Conservation (phyloP, 257 asterid species). For the Ligustrum vulgare region DNA sequence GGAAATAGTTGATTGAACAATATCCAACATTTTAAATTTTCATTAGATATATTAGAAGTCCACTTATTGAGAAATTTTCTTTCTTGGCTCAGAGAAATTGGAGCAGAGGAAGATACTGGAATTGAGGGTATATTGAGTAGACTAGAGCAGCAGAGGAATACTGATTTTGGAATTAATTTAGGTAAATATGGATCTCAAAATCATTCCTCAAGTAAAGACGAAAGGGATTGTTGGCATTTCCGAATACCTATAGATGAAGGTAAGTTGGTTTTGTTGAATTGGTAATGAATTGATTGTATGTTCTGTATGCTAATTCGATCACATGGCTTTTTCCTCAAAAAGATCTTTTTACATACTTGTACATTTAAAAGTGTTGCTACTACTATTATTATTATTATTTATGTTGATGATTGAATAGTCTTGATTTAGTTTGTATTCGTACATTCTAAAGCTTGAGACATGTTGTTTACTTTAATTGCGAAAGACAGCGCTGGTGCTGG, state of each 20-base stretch:
- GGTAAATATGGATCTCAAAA: slow-evolving; percentile 34
- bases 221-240: slow-evolving; percentile 26
- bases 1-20: neutral
- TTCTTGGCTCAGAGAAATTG: slow-evolving; percentile 52
- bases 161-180: slow-evolving; percentile 45
- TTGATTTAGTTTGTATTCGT: slow-evolving; percentile 6
- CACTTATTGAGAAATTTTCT: neutral
- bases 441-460: slow-evolving; percentile 33
- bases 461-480: slow-evolving; percentile 34
- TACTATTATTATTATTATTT: neutral
- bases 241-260: slow-evolving; percentile 35
- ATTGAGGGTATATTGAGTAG: slow-evolving; percentile 76
- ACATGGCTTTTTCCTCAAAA: neutral
- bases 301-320: slow-evolving; percentile 11
- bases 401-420: slow-evolving; percentile 7
- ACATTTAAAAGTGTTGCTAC: neutral
- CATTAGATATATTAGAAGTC: neutral
- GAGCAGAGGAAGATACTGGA: slow-evolving; percentile 53
- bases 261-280: slow-evolving; percentile 28
- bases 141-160: slow-evolving; percentile 75
- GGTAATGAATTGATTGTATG: neutral
- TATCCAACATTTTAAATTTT: neutral
- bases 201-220: slow-evolving; percentile 36
- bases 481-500: slow-evolving; percentile 55
- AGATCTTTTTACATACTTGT: neutral